Evolutionary conservation across 2,329 filamentous ascomycete genomes (phyloP).

Genomic region (Zarea fungicola): DNA sequence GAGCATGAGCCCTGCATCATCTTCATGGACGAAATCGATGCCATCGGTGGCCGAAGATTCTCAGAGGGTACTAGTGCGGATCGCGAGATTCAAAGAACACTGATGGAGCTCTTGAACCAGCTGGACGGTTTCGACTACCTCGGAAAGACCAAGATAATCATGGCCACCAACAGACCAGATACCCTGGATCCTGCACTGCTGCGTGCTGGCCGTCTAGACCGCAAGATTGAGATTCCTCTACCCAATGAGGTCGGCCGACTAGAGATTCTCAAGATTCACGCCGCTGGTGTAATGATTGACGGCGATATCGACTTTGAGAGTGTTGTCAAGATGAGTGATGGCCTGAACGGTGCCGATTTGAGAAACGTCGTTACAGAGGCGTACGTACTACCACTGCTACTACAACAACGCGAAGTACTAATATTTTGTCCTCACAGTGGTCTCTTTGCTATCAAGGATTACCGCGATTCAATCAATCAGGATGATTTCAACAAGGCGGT

Average conservation of each 20-base stretch:
- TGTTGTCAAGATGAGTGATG: constrained; percentile 99
- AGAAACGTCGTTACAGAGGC: constrained; percentile 97
- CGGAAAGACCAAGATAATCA: constrained; percentile 99
- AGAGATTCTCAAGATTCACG: constrained; percentile 98
- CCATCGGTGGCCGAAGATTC: constrained; percentile 93
- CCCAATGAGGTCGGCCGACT: constrained; percentile 94
- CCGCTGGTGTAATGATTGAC: constrained; percentile 77
- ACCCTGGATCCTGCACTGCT: constrained; percentile 91
- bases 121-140: constrained; percentile 98
- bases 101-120: constrained; percentile 98
- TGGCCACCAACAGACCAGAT: constrained; percentile 97
- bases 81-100: constrained; percentile 93
- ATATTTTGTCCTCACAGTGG: constrained; percentile 50
- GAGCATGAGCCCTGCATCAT: constrained; percentile 99
- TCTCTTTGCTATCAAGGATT: constrained; percentile 97
- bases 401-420: background rate
- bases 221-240: constrained; percentile 96
- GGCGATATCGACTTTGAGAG: constrained; percentile 98
- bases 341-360: constrained; percentile 94
- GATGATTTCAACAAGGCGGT: constrained; percentile 99
- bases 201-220: constrained; percentile 85
- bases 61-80: constrained; percentile 96
- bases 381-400: constrained; percentile 67
- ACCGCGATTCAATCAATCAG: constrained; percentile 91
- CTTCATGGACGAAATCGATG: constrained; percentile 99